Conservation (phyloP, 371 early-diverging fungal species). For the Mortierella sp. region DNA sequence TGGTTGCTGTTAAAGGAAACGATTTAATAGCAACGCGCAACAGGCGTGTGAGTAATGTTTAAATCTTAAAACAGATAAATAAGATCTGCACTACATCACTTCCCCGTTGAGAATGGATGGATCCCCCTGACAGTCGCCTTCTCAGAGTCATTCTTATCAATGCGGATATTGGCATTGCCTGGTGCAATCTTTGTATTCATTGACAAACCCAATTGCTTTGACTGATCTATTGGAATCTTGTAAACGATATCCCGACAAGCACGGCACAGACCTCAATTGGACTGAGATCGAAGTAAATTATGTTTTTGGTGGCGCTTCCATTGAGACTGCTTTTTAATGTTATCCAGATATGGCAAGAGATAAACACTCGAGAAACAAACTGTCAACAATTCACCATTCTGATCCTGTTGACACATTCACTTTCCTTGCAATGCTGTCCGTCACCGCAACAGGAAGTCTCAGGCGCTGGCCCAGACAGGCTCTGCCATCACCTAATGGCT, state of each 20-base stretch:
- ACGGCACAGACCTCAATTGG: too few species aligned
- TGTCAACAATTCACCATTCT: not conserved
- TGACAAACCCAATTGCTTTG: too few species aligned
- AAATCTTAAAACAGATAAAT: too few species aligned
- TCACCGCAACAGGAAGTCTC: constrained; percentile 15
- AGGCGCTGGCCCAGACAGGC: constrained; percentile 1
- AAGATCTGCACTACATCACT: too few species aligned
- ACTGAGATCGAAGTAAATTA: too few species aligned
- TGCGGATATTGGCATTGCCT: too few species aligned
- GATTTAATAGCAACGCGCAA: not conserved
- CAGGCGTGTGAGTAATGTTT: not conserved
- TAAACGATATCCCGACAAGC: too few species aligned
- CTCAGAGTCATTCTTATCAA: too few species aligned
- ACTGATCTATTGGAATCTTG: too few species aligned
- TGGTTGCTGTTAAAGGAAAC: not conserved
- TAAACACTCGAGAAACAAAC: not conserved
- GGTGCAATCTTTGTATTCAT: too few species aligned
- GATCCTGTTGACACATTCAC: constrained; percentile 2
- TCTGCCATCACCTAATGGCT: not conserved
- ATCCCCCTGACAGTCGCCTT: too few species aligned
- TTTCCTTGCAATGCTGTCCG: constrained; percentile 28
- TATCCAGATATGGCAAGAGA: not conserved
- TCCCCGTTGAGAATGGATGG: too few species aligned
- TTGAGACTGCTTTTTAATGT: not conserved
- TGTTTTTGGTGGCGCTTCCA: not conserved